Evolutionary conservation across 371 early-diverging fungal genomes (phyloP).

Genomic region (Gilbertella persicaria): DNA sequence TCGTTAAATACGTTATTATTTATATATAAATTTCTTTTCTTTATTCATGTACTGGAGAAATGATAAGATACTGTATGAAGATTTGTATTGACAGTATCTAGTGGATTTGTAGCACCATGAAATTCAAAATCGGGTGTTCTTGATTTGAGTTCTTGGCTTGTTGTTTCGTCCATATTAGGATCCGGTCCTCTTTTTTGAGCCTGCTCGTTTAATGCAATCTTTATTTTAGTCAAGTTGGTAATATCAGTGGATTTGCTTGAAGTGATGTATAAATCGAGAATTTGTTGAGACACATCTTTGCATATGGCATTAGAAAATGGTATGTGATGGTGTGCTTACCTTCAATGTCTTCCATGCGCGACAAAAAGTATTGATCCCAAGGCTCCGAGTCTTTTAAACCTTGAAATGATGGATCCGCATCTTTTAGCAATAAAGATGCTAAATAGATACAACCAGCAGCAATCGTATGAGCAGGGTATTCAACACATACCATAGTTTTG

Average conservation of each 20-base stretch:
- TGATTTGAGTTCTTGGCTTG: constrained; percentile 28
- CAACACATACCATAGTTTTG: constrained; percentile 57
- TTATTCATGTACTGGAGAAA: constrained; percentile 20
- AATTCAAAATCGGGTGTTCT: constrained; percentile 32
- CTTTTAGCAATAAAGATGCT: constrained; percentile 47
- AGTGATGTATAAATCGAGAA: constrained; percentile 55
- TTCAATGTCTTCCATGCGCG: constrained; percentile 58
- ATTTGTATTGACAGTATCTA: constrained; percentile 48
- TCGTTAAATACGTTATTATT: constrained; percentile 19
- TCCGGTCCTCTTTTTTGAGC: constrained; percentile 42
- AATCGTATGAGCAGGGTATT: constrained; percentile 65
- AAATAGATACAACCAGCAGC: constrained; percentile 67
- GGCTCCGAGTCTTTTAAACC: constrained; percentile 26
- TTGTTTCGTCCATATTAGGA: constrained; percentile 31
- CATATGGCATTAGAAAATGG: too few species aligned
- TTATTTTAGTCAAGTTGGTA: constrained; percentile 49
- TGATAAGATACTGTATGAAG: constrained; percentile 52
- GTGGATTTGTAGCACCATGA: constrained; percentile 22
- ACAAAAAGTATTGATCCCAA: constrained; percentile 51
- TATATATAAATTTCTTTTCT: neutral
- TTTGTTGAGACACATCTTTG: constrained; percentile 60
- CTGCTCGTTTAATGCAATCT: constrained; percentile 58
- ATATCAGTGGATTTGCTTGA: constrained; percentile 30
- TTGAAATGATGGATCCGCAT: constrained; percentile 27
- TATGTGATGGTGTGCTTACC: constrained; percentile 34